Evolutionary conservation across 148 eudicot genomes (phyloP).

Genomic region (Rheum nobile): DNA sequence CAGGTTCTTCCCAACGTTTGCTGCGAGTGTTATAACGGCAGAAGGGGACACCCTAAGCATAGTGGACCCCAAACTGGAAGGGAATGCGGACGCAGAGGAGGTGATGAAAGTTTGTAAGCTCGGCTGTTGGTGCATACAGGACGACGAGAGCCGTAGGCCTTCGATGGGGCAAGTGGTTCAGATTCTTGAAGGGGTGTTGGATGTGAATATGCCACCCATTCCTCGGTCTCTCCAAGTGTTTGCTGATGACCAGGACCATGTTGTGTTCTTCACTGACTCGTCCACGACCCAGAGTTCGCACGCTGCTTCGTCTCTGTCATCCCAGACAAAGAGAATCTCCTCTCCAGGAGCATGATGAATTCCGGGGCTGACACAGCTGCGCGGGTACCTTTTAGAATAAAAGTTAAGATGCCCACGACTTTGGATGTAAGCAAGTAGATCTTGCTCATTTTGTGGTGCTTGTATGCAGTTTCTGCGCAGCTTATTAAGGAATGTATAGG

Average conservation of each 20-base stretch:
- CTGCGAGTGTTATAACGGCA: constrained; percentile 28
- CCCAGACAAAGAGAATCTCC: background rate
- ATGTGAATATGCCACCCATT: constrained; percentile 47
- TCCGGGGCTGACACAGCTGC: too few relatives aligned
- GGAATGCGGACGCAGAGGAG: constrained; percentile 32
- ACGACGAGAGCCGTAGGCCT: constrained; percentile 48
- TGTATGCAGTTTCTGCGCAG: too few relatives aligned
- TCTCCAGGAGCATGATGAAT: background rate
- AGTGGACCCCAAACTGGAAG: constrained; percentile 33
- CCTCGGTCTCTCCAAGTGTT: constrained; percentile 42
- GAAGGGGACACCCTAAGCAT: constrained; percentile 32
- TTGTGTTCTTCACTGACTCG: constrained; percentile 45
- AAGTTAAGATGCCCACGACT: background rate
- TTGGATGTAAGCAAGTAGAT: too few relatives aligned
- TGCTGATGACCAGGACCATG: constrained; percentile 27
- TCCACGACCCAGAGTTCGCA: constrained; percentile 37
- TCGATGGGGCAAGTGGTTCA: constrained; percentile 67
- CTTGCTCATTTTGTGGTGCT: too few relatives aligned
- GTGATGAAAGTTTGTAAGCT: constrained; percentile 34
- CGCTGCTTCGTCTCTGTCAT: background rate
- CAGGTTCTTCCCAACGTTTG: constrained; percentile 43
- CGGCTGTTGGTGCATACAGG: constrained; percentile 77
- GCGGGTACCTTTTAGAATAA: too few relatives aligned
- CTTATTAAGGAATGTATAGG: too few relatives aligned
- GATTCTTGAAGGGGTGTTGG: constrained; percentile 58